A percentile compares a stretch with the other conserved stretches of the same genome.
phyloP scores from a whole-genome alignment of 192 early-diverging fungal genomes.

The Mortierella hygrophila region DNA sequence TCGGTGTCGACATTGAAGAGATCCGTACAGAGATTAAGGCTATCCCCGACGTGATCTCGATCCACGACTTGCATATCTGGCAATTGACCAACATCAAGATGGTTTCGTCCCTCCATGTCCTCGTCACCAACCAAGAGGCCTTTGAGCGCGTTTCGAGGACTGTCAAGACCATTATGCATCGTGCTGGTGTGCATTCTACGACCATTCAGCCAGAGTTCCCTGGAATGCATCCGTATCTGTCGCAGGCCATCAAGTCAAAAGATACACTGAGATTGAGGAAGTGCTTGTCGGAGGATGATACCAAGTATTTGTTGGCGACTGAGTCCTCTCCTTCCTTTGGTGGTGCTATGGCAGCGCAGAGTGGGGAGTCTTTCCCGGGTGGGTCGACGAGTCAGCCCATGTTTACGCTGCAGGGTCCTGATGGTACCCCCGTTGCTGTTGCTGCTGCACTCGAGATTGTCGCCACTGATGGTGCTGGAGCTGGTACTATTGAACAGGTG shows the following conservation, averaged over 20 bases:
- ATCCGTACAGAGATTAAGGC: constrained; percentile 73
- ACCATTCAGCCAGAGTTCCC: constrained; percentile 94
- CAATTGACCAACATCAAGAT: constrained; percentile 87
- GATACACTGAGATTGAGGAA: constrained; percentile 4
- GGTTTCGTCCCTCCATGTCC: constrained; percentile 87
- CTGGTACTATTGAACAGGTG: neutral
- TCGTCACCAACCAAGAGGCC: constrained; percentile 67
- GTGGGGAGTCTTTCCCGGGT: constrained; percentile 10
- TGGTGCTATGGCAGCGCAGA: constrained; percentile 4
- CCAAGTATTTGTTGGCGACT: constrained; percentile 1
- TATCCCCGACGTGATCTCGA: constrained; percentile 73
- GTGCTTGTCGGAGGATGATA: constrained; percentile 15
- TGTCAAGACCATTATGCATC: constrained; percentile 85
- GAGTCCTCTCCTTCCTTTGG: constrained; percentile 17
- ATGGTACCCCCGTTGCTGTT: neutral
- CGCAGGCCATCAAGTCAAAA: neutral
- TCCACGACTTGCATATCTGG: constrained; percentile 97
- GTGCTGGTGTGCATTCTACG: constrained; percentile 86
- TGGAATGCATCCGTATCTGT: constrained; percentile 35
- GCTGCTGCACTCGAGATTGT: neutral
- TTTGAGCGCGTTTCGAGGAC: constrained; percentile 80
- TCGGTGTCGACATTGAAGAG: constrained; percentile 70
- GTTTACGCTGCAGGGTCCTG: neutral
- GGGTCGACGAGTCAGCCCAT: constrained; percentile 1
- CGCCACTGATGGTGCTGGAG: neutral